Conservation (phyloP, 2,329 filamentous ascomycete species). For the Stagonosporopsis tanaceti region DNA sequence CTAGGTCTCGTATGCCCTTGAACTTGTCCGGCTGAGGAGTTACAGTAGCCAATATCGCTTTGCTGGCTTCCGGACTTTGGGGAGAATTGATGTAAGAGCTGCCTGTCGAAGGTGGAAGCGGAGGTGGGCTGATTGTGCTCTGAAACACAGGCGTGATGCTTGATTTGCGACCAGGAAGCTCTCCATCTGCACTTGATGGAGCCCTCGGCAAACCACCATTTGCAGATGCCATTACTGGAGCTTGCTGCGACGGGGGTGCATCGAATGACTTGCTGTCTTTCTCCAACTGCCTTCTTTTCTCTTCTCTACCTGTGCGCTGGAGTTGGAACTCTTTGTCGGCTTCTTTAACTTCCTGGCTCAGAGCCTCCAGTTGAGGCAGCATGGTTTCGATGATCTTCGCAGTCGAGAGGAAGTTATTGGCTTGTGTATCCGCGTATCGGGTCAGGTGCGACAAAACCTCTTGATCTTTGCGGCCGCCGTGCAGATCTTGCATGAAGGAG, state of each 20-base stretch:
- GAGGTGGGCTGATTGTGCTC: constrained; percentile 44
- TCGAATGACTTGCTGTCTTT: constrained; percentile 72
- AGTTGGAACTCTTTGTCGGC: constrained; percentile 98
- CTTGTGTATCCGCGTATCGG: constrained; percentile 90
- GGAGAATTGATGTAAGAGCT: constrained; percentile 36
- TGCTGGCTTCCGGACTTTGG: constrained; percentile 41
- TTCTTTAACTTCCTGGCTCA: constrained; percentile 87
- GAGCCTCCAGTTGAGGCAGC: constrained; percentile 86
- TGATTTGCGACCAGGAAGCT: constrained; percentile 41
- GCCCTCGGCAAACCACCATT: constrained; percentile 36
- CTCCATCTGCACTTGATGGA: constrained; percentile 34
- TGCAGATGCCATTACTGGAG: constrained; percentile 31
- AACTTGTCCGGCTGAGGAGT: constrained; percentile 67
- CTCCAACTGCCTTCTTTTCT: constrained; percentile 88
- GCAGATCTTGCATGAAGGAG: constrained; percentile 98
- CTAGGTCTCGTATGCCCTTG: constrained; percentile 90
- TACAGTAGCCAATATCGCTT: constrained; percentile 32
- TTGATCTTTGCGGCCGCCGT: constrained; percentile 97
- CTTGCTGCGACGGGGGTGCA: constrained; percentile 38
- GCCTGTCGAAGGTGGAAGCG: constrained; percentile 33
- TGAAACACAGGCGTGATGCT: constrained; percentile 47
- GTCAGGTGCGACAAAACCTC: constrained; percentile 95
- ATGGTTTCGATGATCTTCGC: constrained; percentile 88
- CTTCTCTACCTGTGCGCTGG: constrained; percentile 91
- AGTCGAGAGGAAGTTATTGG: constrained; percentile 79